Base-by-base conservation (phyloP, 345 rosid genomes). In the Gossypium anomalum region DNA sequence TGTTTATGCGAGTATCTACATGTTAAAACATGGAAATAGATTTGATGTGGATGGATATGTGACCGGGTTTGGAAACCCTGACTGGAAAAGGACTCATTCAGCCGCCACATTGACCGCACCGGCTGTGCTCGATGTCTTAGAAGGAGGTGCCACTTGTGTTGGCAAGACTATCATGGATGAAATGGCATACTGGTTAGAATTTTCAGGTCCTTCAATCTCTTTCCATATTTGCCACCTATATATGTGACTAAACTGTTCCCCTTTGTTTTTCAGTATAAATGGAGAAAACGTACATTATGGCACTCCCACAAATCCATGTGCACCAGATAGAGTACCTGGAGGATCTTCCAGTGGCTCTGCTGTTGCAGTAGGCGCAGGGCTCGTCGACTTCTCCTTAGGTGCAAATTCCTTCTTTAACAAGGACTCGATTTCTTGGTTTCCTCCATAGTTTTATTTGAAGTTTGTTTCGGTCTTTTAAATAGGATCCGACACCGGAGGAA, bases 291-390 rank as follows among this genome's bases (percentile, higher is more conserved):
- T 58, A 45, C 98, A 94, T 71, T 92, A 92, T 25, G 97, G 98
- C 57, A 92, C 98, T 27, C 98, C 98, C 41, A 77, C 12, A 73
- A 94, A 94, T 80, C 97, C 97, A 34, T 83, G 86, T 84, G 92
- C 95, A 78, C 82, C 79, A 0, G 90, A 85, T 75, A 84, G 92
- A 5, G 88, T 91, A 20, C 98, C 97, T 34, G 98, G 97, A 23
- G 98, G 98, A 79, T 94, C 98, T 60, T 94, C 97, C 6, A 94
- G 97, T 80, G 97, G 98, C 55, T 94, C 97, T 71, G 97, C 97
- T 20, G 98, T 91, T 69, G 93, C 94, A 47, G 98, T 92, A 29
- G 90, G 85, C 5, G 98, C 98, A 71, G 83, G 20, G 78, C 90
- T 94, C 59, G 95, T 83, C 6, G 97, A 94, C 81, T 94, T 94